Percentiles rank a stretch among this genome's conserved stretches.
Evolutionary conservation across 345 rosid species (phyloP).

Genomic region (Arabis alpina): DNA sequence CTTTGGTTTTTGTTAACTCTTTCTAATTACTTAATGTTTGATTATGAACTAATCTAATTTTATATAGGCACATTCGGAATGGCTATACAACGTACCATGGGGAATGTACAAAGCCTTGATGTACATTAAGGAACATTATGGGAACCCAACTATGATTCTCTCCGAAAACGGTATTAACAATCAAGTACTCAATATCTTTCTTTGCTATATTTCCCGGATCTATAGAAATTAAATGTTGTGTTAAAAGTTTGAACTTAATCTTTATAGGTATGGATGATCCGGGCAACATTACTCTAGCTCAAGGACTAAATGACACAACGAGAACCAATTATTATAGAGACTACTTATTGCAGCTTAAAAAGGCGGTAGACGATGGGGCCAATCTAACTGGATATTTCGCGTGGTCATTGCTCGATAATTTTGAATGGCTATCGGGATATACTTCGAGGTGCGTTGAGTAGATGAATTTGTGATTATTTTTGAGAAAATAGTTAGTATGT

Average conservation of each 20-base stretch:
- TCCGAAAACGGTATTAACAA: constrained; percentile 78
- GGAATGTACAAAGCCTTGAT: constrained; percentile 87
- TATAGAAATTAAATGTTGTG: neutral
- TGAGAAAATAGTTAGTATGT: neutral
- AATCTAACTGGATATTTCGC: constrained; percentile 87
- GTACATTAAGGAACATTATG: constrained; percentile 84
- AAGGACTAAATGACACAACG: constrained; percentile 77
- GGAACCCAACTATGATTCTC: constrained; percentile 79
- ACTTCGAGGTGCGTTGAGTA: constrained; percentile 61
- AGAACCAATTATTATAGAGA: constrained; percentile 74
- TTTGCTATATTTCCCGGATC: neutral
- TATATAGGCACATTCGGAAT: constrained; percentile 74
- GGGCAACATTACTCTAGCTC: constrained; percentile 65
- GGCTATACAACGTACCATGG: constrained; percentile 98
- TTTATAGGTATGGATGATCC: constrained; percentile 88
- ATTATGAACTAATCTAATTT: neutral
- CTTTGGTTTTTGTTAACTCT: neutral
- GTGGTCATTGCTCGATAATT: constrained; percentile 96
- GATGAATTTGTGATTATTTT: neutral
- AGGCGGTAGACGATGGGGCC: constrained; percentile 82
- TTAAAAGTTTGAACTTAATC: neutral
- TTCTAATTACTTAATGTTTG: neutral
- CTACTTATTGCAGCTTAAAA: constrained; percentile 81
- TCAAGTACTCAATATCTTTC: neutral
- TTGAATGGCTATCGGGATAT: constrained; percentile 92